Base-by-base conservation (phyloP, 2,329 filamentous ascomycete species). In the Helotiales sp. region DNA sequence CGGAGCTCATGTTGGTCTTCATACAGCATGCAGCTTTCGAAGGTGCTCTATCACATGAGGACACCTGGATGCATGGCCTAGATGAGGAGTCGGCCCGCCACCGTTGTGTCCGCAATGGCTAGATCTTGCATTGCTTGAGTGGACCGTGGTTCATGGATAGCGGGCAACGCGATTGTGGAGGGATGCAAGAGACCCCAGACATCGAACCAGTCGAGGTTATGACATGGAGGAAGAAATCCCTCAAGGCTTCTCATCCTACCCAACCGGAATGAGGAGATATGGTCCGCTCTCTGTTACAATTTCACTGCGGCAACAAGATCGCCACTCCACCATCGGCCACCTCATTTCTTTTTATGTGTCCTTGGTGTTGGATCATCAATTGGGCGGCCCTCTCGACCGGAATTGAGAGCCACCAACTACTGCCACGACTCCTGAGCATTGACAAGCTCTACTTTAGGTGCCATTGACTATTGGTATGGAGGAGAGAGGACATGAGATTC, bases 31-130 rank as follows among this genome's bases (percentile, higher is more conserved):
- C 62, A 61, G 51, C 51, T 55, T 24, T 38, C 44, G 44, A 54
- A 38, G 48, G 46, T 52, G 57, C 59, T 59, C 52, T 58, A 69
- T 70, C 69, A 71, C 68, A 65, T 69, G 70, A 70, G 62, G 59
- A 57, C 51, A 44, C 57, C 49, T 57, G 49, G 38, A 66, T 66
- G 65, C 65, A 66, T 62, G 48, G 52, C 58, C 55, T 61, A 40
- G 54, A 48, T 61, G 57, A 30, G 55, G 55, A 44, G 54, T 29
- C 19, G 25, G 51, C 42, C 54, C 55, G 62, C 50, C 58, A 63
- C 58, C 33, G 36, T 55, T 60, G 42, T 27, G 24, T 47, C 48
- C 24, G n/a, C 56, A 69, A 54, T 66, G 64, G 61, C 59, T 40
- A 52, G 57, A 55, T 38, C 57, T n/a, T 52, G 55, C 47, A 38